phyloP scores from a whole-genome alignment of 2,329 filamentous ascomycete genomes.

The Epichloe elymi region DNA sequence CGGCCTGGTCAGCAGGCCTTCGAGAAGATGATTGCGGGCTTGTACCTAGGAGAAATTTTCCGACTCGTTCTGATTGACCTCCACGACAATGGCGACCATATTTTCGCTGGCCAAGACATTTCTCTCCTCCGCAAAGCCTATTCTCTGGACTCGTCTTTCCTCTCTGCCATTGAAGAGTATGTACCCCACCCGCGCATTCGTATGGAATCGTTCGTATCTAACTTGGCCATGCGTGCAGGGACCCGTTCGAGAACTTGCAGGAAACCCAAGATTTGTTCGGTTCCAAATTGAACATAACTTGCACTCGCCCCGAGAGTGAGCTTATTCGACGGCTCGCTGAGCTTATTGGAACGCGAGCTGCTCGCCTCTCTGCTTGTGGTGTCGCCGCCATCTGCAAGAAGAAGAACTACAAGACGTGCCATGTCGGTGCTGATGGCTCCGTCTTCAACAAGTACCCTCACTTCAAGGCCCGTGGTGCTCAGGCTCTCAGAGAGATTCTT shows the following conservation, averaged over 20 bases:
- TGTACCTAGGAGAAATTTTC: constrained; percentile 92
- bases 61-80: constrained; percentile 76
- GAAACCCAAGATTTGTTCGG: constrained; percentile 78
- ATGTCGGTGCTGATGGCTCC: constrained; percentile 91
- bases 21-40: constrained; percentile 94
- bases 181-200: constrained; percentile 14
- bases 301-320: constrained; percentile 70
- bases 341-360: constrained; percentile 87
- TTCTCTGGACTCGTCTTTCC: constrained; percentile 82
- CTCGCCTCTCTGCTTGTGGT: constrained; percentile 85
- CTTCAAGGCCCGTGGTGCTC: constrained; percentile 86
- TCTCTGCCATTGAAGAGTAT: constrained; percentile 81
- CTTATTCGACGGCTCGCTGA: constrained; percentile 81
- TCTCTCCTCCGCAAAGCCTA: constrained; percentile 73
- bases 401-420: constrained; percentile 77
- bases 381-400: constrained; percentile 95
- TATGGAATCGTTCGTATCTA: background rate
- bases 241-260: constrained; percentile 88
- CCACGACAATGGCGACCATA: constrained; percentile 62
- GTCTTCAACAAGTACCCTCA: constrained; percentile 99
- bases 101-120: constrained; percentile 79
- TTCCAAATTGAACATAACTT: constrained; percentile 57
- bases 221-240: constrained; percentile 33
- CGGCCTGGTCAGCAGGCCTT: constrained; percentile 90
- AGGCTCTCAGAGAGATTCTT: constrained; percentile 85